A percentile compares a stretch with the other conserved stretches of the same genome.
Evolutionary conservation across 129 eudicot species (phyloP).

Genomic region (Lonicera japonica): DNA sequence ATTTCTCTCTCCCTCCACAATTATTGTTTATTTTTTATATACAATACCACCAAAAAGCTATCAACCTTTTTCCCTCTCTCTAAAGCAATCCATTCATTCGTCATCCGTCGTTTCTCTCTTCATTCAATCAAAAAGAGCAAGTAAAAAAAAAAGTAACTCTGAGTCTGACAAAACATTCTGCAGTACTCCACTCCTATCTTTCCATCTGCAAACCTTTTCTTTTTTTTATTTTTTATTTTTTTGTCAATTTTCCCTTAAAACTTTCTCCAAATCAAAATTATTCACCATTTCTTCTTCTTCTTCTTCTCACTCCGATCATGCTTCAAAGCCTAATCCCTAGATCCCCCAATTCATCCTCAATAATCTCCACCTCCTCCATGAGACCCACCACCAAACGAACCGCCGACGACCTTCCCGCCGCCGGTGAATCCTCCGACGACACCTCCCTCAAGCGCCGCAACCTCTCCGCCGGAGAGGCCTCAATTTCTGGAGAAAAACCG

Average conservation of each 20-base stretch:
- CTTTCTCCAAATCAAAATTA: not conserved
- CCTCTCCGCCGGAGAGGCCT: constrained; percentile 13
- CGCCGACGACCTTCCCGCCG: not conserved
- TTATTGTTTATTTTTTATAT: too few relatives aligned
- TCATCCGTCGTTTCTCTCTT: constrained; percentile 13
- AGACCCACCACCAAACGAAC: constrained; percentile 23
- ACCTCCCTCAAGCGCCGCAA: constrained; percentile 26
- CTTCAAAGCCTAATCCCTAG: constrained; percentile 43
- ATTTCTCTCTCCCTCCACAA: too few relatives aligned
- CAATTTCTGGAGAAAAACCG: constrained; percentile 15
- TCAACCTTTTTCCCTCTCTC: constrained; percentile 28
- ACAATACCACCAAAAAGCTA: constrained; percentile 31
- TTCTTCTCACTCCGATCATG: constrained; percentile 23
- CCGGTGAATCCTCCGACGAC: constrained; percentile 18
- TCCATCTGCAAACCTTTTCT: constrained; percentile 18
- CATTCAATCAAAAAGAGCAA: constrained; percentile 9
- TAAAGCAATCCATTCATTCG: not conserved
- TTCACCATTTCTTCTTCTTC: constrained; percentile 20
- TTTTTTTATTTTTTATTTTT: constrained; percentile 15
- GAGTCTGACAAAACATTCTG: constrained; percentile 16
- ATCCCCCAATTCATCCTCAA: constrained; percentile 16
- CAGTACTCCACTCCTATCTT: constrained; percentile 9
- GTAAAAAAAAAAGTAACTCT: constrained; percentile 14
- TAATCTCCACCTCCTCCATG: constrained; percentile 19
- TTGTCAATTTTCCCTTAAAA: constrained; percentile 23